Evolutionary conservation across 495 filamentous ascomycete genomes (phyloP).

Genomic region (Lasiosphaeris hirsuta): DNA sequence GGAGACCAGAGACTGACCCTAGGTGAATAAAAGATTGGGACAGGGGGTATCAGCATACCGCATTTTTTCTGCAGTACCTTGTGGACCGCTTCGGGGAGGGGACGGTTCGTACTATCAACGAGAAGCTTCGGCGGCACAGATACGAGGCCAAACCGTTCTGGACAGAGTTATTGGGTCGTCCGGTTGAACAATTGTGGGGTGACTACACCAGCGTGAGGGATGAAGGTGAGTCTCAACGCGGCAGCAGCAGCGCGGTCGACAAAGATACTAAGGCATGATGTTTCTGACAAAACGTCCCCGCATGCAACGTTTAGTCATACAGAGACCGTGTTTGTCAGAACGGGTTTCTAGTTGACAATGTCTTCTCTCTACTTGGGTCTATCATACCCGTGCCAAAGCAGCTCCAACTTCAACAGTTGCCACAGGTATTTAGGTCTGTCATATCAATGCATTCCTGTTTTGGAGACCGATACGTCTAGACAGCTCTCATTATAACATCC

Average conservation of each 20-base stretch:
- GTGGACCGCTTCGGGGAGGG: constrained; percentile 63
- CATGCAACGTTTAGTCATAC: background rate
- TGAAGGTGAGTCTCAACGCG: constrained; percentile 8
- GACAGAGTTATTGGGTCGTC: constrained; percentile 61
- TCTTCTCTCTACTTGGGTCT: no score
- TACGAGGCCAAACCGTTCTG: constrained; percentile 67
- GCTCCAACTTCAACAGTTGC: no score
- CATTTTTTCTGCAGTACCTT: constrained; percentile 81
- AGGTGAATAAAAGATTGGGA: constrained; percentile 61
- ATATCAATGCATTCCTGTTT: no score
- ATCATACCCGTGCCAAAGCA: no score
- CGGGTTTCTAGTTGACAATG: no score
- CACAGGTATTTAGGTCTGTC: no score
- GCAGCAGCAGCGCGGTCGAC: background rate
- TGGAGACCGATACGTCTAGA: no score
- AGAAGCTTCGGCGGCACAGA: constrained; percentile 53
- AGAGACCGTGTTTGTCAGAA: background rate
- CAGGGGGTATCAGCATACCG: constrained; percentile 87
- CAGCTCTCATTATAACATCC: no score
- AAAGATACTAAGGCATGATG: constrained; percentile 11
- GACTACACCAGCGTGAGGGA: constrained; percentile 51
- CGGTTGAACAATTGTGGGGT: constrained; percentile 67
- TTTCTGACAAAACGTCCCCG: background rate
- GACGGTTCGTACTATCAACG: constrained; percentile 72
- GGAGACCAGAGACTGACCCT: background rate